Conservation (phyloP, 345 rosid genomes). For the Eucalyptus urophylla region DNA sequence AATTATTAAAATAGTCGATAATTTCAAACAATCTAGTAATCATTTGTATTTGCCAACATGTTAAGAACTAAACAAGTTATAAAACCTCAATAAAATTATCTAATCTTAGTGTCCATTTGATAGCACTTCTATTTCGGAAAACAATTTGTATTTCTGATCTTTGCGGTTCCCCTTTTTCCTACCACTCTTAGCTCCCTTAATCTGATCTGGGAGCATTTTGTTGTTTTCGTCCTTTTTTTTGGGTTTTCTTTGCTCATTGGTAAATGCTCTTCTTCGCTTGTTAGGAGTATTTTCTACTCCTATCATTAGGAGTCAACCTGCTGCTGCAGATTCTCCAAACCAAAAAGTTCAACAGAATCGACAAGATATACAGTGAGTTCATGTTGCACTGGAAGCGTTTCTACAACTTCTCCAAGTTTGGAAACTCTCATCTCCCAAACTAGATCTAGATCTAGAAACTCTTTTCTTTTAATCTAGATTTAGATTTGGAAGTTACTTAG, state of each 20-base stretch:
- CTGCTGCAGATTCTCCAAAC: not conserved
- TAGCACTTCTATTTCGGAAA: accelerated
- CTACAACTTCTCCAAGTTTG: not conserved
- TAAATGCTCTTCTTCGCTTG: not conserved
- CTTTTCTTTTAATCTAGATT: not conserved
- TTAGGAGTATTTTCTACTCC: not conserved
- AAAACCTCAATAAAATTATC: not conserved
- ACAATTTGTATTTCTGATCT: too few species aligned
- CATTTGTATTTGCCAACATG: not conserved
- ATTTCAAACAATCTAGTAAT: not conserved
- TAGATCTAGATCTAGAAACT: not conserved
- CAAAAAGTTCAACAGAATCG: not conserved
- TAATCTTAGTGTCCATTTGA: too few species aligned
- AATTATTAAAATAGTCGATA: too few species aligned
- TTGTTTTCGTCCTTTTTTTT: too few species aligned
- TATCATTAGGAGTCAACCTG: not conserved
- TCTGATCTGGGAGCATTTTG: not conserved
- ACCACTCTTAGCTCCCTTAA: not conserved
- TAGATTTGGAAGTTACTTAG: not conserved
- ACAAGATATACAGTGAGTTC: not conserved
- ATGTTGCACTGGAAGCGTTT: not conserved
- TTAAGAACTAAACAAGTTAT: not conserved
- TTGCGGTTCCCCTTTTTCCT: not conserved
- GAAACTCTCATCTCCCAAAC: too few species aligned
- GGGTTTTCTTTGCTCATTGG: not conserved